Evolutionary conservation across 2,329 filamentous ascomycete genomes (phyloP), one percentile per base, ranked within the genome.

Genomic region (Penicillium frequentans): DNA sequence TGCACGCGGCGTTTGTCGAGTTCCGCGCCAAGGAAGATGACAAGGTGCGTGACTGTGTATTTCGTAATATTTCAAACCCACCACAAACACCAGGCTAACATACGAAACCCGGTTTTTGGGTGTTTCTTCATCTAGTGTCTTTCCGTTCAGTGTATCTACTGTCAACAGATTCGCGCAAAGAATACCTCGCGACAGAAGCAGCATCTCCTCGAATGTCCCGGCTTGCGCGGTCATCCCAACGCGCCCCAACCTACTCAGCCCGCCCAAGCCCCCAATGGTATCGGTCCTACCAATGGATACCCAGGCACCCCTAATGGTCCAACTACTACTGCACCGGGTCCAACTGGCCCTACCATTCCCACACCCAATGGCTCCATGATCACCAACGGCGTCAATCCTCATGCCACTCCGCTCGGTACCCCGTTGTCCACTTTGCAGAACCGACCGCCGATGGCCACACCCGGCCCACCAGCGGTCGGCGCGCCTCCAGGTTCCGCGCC

Each of bases 11-110:
- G 61, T 81, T 80, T 68, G 78, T 81, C 70, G 79, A 81, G 72
- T 81, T 81, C 70, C 77, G 79, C 69, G 79, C 79, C 73, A 81
- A 81, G 74, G 79, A 80, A 73, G 77, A 79, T 71, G 77, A 80
- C 69, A 80, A 80, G 77, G 77, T 77, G 72, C 61, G 71, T 74
- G 67, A 68, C 64, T 64, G 67, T 55, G 66, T 74, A 73, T 75
- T 73, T 74, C 67, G 72, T 76, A 77, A 75, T 75, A 75, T 73
- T 73, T 72, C 70, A 70, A 64, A 61, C 54, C 60, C 55, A 56
- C 65, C 66, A 64, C 64, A 62, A 59, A 43, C 65, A 39, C 35
- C 16, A n/a, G 64, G 73, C 74, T 75, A 70, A 74, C 72, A 67
- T 66, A 66, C 64, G 49, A 58, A 61, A 58, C 60, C 63, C 55